phyloP scores from a whole-genome alignment of 1,284 basidiomycete species.

The Sanghuangporus sanghuang region DNA sequence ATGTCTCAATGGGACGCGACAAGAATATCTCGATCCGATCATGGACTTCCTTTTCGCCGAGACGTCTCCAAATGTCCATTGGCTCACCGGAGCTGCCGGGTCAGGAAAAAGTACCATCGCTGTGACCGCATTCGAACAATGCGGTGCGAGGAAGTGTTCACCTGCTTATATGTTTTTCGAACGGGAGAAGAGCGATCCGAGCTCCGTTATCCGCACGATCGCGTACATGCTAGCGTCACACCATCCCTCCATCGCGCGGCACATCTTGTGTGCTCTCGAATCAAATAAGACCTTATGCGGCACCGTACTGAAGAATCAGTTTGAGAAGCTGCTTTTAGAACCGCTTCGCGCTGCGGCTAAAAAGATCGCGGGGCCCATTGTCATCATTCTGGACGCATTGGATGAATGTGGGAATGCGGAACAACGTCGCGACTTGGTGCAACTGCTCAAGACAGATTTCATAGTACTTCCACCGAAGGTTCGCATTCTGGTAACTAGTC shows the following conservation, averaged over 20 bases:
- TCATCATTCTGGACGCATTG: not conserved
- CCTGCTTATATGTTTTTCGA: not conserved
- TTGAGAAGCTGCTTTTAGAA: not conserved
- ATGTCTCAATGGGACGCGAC: not conserved
- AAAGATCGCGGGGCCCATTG: not conserved
- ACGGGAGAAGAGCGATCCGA: too few relatives aligned
- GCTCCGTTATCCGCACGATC: too few relatives aligned
- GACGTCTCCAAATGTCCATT: not conserved
- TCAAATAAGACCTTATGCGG: not conserved
- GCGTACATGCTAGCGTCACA: too few relatives aligned
- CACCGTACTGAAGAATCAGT: not conserved
- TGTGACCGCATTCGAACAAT: not conserved
- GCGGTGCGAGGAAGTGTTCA: not conserved
- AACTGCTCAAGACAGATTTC: slow-evolving; percentile 23
- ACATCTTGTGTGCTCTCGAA: too few relatives aligned
- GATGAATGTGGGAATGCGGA: slow-evolving; percentile 11
- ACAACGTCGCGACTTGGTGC: slow-evolving; percentile 28
- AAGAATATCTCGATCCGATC: not conserved
- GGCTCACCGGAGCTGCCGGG: not conserved
- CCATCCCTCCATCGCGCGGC: too few relatives aligned
- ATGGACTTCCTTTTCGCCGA: not conserved
- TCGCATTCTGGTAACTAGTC: slow-evolving; percentile 2
- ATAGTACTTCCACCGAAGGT: not conserved
- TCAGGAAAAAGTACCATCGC: not conserved
- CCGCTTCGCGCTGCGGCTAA: not conserved